Conservation (phyloP, 768 basidiomycete species). For the Termitomyces bulborhizus region DNA sequence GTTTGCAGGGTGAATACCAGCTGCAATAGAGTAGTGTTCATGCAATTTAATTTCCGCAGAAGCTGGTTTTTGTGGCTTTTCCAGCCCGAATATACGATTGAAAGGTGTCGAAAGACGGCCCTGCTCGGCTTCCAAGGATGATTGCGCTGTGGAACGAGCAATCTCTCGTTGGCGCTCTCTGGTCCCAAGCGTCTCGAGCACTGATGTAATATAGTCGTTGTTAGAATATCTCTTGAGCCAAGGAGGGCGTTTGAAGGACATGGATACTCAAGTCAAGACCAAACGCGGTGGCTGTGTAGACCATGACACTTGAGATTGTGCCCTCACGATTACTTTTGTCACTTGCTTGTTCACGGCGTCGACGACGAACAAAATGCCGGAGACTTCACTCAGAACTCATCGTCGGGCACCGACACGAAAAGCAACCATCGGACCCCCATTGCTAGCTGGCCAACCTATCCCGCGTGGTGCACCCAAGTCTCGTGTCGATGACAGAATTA, state of each 20-base stretch:
- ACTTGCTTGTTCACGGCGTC: background rate
- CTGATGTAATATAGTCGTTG: conserved; percentile 5
- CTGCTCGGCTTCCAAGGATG: background rate
- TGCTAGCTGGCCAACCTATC: conserved; percentile 17
- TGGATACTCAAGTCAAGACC: background rate
- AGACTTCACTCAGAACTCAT: conserved; percentile 17
- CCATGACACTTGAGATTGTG: background rate
- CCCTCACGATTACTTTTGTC: background rate
- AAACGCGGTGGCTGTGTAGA: conserved; percentile 1
- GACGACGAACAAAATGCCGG: conserved; percentile 11
- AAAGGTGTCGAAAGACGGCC: background rate
- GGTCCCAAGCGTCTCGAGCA: conserved; percentile 3
- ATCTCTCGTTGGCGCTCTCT: conserved; percentile 12
- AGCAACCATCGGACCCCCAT: conserved; percentile 13
- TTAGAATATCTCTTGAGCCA: conserved; percentile 13
- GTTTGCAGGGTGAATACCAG: conserved; percentile 42
- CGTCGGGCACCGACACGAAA: conserved; percentile 19
- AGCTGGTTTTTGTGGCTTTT: background rate
- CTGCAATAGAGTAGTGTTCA: conserved; percentile 50
- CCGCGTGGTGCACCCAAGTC: conserved; percentile 45
- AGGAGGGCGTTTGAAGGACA: background rate
- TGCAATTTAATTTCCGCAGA: background rate
- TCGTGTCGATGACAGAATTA: conserved; percentile 83
- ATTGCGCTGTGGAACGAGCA: conserved; percentile 4
- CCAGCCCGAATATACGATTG: background rate